Evolutionary conservation across 2,329 filamentous ascomycete genomes (phyloP), one percentile per base, ranked within the genome.

Genomic region (Colletotrichum salicis): DNA sequence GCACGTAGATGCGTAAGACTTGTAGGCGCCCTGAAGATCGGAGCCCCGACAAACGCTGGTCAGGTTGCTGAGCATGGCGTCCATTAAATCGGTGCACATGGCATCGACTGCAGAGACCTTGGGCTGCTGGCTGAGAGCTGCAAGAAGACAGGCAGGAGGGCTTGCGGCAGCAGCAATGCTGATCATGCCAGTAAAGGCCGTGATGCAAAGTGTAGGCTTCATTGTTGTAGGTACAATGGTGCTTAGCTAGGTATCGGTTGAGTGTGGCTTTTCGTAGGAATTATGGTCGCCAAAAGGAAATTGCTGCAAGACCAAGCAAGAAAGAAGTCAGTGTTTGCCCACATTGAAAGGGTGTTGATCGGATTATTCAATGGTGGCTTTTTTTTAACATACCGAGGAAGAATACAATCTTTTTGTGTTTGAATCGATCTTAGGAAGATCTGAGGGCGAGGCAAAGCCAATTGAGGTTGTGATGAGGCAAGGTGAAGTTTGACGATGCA

Each of bases 61-160:
- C 56, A 76, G 29, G 12, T 74, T 74, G 19, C 64, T 57, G 19
- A 76, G 55, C 61, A 75, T 61, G 35, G 62, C 58, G 22, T n/a
- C 35, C 64, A 75, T 73, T n/a, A 55, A 33, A 31, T 66, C 54
- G 29, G 61, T 55, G 65, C 75, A 76, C 31, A 75, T 54, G 11
- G 55, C 22, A 54, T 69, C 41, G 22, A 74, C 37, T 10, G 68
- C 48, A 22, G 62, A 13, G 3, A 71, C 70, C 24, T 67, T 67
- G 29, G 64, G 29, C 51, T 76, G 74, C n/a, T 68, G 29, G 37
- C 45, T 63, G 12, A 76, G 57, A 24, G 70, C 74, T 10, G 62
- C 60, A 8, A 75, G 24, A 24, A 76, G 63, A 56, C 74, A 76
- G n/a, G 73, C 73, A 2, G 70, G 72, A 51, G 75, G 71, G 2